Percentiles rank a stretch among this genome's conserved stretches.
phyloP scores from a whole-genome alignment of 2,329 filamentous ascomycete species.

The Ceratocystis papillata region DNA sequence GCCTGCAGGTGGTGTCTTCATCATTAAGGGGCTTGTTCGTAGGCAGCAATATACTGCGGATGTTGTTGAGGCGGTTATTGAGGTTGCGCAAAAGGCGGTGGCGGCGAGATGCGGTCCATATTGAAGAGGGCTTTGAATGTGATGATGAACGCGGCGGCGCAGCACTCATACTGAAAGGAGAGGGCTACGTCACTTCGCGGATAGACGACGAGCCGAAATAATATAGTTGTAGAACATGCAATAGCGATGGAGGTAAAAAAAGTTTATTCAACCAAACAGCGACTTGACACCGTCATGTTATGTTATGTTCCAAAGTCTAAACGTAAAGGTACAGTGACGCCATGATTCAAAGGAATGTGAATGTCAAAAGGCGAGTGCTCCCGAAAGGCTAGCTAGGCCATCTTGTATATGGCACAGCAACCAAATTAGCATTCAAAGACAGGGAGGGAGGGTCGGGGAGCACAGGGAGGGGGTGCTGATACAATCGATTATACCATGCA shows the following conservation, averaged over 20 bases:
- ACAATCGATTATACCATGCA: neutral
- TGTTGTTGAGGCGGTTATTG: conserved; percentile 16
- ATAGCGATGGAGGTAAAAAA: neutral
- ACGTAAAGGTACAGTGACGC: neutral
- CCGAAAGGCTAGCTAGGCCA: neutral
- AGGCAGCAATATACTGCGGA: conserved; percentile 13
- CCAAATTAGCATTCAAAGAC: neutral
- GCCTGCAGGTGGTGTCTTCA: neutral
- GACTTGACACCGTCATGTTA: neutral
- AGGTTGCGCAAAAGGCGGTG: conserved; percentile 21
- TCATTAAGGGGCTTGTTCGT: neutral
- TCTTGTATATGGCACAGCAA: neutral
- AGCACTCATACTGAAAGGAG: neutral
- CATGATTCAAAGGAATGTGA: conserved; percentile 5
- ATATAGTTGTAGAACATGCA: conserved; percentile 1
- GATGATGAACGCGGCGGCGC: conserved; percentile 6
- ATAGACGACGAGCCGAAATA: neutral
- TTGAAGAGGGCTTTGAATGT: conserved; percentile 5
- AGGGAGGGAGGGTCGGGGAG: neutral
- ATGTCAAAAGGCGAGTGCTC: neutral
- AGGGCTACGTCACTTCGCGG: neutral
- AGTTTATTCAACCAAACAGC: neutral
- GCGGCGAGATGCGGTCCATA: conserved; percentile 22
- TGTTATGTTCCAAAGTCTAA: neutral
- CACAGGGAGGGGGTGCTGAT: neutral